Conservation (phyloP, 345 rosid species). For the Rhodamnia rubescens region DNA sequence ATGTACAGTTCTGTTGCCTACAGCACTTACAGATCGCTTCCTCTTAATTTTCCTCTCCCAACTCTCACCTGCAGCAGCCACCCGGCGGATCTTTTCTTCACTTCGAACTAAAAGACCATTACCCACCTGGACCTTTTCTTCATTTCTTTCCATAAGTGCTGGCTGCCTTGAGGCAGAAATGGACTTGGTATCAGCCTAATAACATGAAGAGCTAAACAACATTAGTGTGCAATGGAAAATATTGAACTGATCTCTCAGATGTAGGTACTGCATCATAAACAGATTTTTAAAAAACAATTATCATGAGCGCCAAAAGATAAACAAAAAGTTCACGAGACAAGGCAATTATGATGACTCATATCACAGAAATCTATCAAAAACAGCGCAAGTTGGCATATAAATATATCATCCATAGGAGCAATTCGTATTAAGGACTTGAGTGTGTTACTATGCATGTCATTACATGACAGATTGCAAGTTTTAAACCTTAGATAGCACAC, state of each 20-base stretch:
- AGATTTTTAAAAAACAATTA: neutral
- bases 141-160: slow-evolving; percentile 42
- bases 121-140: slow-evolving; percentile 45
- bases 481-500: neutral
- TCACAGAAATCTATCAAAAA: neutral
- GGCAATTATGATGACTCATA: neutral
- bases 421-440: neutral
- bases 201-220: neutral
- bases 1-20: slow-evolving; percentile 48
- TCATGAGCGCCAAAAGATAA: neutral
- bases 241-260: neutral
- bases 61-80: slow-evolving; percentile 82
- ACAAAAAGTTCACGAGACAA: neutral
- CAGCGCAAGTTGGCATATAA: neutral
- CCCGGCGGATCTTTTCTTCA: slow-evolving; percentile 74
- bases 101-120: slow-evolving; percentile 35
- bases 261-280: neutral
- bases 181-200: slow-evolving; percentile 52
- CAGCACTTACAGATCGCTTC: slow-evolving; percentile 81
- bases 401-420: neutral
- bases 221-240: neutral
- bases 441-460: neutral
- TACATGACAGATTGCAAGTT: neutral
- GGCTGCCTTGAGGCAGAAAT: slow-evolving; percentile 42
- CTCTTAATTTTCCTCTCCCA: slow-evolving; percentile 92